A percentile compares a stretch with the other conserved stretches of the same genome.
These are phyloP conservation scores for Paramyrothecium roridum DNA, from an alignment of 2,329 filamentous ascomycete species.

Conservation along the genomic window DNA sequence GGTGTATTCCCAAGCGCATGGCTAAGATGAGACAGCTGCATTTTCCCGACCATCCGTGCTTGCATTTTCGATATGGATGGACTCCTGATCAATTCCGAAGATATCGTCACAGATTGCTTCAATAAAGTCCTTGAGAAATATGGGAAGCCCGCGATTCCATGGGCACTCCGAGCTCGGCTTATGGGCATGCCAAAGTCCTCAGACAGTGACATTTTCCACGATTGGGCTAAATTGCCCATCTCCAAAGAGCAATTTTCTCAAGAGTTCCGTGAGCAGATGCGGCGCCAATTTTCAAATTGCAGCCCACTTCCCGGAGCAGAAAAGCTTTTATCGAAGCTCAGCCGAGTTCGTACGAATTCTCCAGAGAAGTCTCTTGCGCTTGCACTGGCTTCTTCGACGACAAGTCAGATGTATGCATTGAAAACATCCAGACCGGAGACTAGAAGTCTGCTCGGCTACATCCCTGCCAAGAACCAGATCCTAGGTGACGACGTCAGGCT, in stretches of 20 bases:
- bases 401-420: conserved; percentile 54
- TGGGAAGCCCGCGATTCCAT: conserved; percentile 57
- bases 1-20: too few relatives aligned
- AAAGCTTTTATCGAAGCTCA: conserved; percentile 48
- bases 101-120: conserved; percentile 62
- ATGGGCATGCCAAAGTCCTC: conserved; percentile 58
- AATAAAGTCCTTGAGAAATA: conserved; percentile 62
- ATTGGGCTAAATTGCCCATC: conserved; percentile 67
- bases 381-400: conserved; percentile 65
- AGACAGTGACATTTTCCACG: conserved; percentile 55
- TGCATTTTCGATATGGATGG: conserved; percentile 76
- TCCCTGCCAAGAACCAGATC: conserved; percentile 52
- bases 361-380: conserved; percentile 42
- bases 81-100: conserved; percentile 69
- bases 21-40: not conserved
- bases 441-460: conserved; percentile 27
- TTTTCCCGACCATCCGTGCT: conserved; percentile 46
- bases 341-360: conserved; percentile 11
- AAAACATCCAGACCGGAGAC: conserved; percentile 46
- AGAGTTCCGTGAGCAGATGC: conserved; percentile 23
- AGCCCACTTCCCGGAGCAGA: conserved; percentile 62
- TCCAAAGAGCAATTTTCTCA: conserved; percentile 38
- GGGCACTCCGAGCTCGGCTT: conserved; percentile 66
- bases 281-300: conserved; percentile 30
- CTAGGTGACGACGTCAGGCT: conserved; percentile 66